A percentile compares a stretch with the other conserved stretches of the same genome.
These are phyloP conservation scores for Coffea humblotiana DNA, from an alignment of 305 asterid species.

Conservation along the genomic window DNA sequence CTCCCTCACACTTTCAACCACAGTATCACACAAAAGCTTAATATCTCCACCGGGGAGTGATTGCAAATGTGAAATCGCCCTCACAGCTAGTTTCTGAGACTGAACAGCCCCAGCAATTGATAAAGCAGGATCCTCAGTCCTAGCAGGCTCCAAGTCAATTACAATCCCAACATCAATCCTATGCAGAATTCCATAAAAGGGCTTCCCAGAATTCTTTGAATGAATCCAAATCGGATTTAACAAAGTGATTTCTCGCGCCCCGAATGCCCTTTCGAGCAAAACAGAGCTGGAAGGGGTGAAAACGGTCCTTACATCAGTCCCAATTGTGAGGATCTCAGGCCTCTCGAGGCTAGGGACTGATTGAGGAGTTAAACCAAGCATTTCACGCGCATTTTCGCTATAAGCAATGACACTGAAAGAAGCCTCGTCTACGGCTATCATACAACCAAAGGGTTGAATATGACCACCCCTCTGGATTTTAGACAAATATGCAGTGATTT, in stretches of 20 bases:
- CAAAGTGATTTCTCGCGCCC: slow-evolving; percentile 69
- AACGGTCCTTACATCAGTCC: slow-evolving; percentile 67
- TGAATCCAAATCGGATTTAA: slow-evolving; percentile 77
- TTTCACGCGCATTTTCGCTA: slow-evolving; percentile 72
- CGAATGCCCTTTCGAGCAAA: slow-evolving; percentile 64
- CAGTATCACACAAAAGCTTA: slow-evolving; percentile 75
- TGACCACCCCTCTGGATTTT: slow-evolving; percentile 81
- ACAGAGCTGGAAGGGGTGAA: slow-evolving; percentile 57
- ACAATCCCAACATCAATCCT: slow-evolving; percentile 80
- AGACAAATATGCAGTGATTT: slow-evolving; percentile 68
- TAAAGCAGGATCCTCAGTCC: slow-evolving; percentile 83
- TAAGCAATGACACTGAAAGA: slow-evolving; percentile 58
- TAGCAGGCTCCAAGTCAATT: slow-evolving; percentile 88
- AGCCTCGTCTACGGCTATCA: slow-evolving; percentile 63
- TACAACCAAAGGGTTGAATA: slow-evolving; percentile 78
- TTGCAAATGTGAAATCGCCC: slow-evolving; percentile 86
- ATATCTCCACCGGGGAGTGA: slow-evolving; percentile 91
- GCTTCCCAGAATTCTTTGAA: slow-evolving; percentile 67
- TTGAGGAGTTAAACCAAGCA: slow-evolving; percentile 75
- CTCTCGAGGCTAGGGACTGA: slow-evolving; percentile 66
- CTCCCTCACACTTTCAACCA: slow-evolving; percentile 84
- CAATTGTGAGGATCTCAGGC: slow-evolving; percentile 49
- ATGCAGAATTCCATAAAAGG: slow-evolving; percentile 84
- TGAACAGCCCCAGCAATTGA: slow-evolving; percentile 94
- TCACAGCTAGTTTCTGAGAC: slow-evolving; percentile 85